Evolutionary conservation across 768 basidiomycete species (phyloP).

Genomic region (Cystoderma amianthinum): DNA sequence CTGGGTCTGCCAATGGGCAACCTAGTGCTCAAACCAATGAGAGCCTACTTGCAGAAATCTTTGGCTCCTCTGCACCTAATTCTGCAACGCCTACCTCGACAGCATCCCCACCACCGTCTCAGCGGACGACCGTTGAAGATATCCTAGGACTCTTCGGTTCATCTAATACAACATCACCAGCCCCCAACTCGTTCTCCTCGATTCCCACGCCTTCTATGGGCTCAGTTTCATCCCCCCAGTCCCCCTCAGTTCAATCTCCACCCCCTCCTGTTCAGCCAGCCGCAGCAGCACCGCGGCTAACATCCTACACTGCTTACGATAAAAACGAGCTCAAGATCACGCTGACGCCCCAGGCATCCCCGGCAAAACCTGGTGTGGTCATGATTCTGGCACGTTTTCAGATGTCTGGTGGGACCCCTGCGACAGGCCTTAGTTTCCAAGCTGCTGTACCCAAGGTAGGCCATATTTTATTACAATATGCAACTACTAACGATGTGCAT

Average conservation of each 20-base stretch:
- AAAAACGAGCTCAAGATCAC: constrained; percentile 87
- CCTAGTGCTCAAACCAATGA: constrained; percentile 49
- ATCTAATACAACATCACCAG: constrained; percentile 26
- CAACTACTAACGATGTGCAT: not conserved
- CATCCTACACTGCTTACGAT: constrained; percentile 84
- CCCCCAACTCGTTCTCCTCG: constrained; percentile 16
- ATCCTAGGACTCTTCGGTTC: constrained; percentile 86
- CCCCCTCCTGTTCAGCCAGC: constrained; percentile 22
- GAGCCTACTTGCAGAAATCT: constrained; percentile 90
- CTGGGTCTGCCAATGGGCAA: constrained; percentile 32
- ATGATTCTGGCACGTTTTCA: constrained; percentile 90
- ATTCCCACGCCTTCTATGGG: constrained; percentile 13
- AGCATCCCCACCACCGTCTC: constrained; percentile 35
- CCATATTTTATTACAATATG: constrained; percentile 5
- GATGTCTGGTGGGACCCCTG: constrained; percentile 44
- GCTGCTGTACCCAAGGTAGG: constrained; percentile 92
- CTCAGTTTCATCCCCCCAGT: constrained; percentile 14
- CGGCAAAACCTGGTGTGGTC: constrained; percentile 79
- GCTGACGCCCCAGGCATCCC: constrained; percentile 79
- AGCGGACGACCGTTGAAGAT: constrained; percentile 71
- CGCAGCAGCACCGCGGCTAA: constrained; percentile 43
- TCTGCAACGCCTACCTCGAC: constrained; percentile 24
- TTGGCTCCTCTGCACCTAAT: constrained; percentile 53
- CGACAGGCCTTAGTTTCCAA: constrained; percentile 80
- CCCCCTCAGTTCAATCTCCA: constrained; percentile 29